Percentiles rank a stretch among this genome's conserved stretches.
These are phyloP conservation scores for Sphaceloma murrayae DNA, from an alignment of 2,329 filamentous ascomycete genomes.

Conservation along the genomic window DNA sequence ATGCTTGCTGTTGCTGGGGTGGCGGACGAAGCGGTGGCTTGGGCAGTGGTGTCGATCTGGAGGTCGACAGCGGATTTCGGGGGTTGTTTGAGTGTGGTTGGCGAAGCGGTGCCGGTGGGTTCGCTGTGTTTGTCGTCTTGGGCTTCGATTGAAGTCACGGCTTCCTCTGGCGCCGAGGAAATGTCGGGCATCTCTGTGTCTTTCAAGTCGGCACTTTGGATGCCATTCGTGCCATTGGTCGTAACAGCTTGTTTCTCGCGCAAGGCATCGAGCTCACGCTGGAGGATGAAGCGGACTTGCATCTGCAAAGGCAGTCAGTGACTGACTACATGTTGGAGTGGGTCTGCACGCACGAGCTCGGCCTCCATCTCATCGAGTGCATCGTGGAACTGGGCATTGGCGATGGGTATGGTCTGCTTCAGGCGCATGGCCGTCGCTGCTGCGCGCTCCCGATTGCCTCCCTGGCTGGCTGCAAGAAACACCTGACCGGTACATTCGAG, in stretches of 20 bases:
- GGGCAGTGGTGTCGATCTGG: background rate
- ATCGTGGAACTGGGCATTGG: slow-evolving; percentile 38
- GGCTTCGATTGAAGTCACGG: background rate
- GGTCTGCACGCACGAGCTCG: slow-evolving; percentile 32
- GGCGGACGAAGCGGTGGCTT: background rate
- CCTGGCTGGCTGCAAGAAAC: slow-evolving; percentile 33
- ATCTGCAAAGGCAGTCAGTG: slow-evolving; percentile 21
- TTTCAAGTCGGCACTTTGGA: slow-evolving; percentile 16
- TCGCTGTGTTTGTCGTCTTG: background rate
- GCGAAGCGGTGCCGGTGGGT: background rate
- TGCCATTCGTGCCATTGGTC: slow-evolving; percentile 7
- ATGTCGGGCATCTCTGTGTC: slow-evolving; percentile 19
- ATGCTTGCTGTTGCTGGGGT: slow-evolving; percentile 19
- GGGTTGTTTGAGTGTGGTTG: slow-evolving; percentile 11
- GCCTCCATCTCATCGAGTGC: slow-evolving; percentile 44
- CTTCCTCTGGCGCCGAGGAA: slow-evolving; percentile 9
- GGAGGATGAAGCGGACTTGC: slow-evolving; percentile 27
- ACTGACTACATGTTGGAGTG: background rate
- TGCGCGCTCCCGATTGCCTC: slow-evolving; percentile 25
- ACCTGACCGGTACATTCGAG: slow-evolving; percentile 38
- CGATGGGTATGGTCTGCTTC: slow-evolving; percentile 31
- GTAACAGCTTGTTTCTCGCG: slow-evolving; percentile 20
- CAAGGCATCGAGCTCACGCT: slow-evolving; percentile 28
- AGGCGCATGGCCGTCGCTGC: slow-evolving; percentile 29
- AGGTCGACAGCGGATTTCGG: background rate